Evolutionary conservation across 805 yeast species (phyloP).

Genomic region (Saturnispora kantuleensis): DNA sequence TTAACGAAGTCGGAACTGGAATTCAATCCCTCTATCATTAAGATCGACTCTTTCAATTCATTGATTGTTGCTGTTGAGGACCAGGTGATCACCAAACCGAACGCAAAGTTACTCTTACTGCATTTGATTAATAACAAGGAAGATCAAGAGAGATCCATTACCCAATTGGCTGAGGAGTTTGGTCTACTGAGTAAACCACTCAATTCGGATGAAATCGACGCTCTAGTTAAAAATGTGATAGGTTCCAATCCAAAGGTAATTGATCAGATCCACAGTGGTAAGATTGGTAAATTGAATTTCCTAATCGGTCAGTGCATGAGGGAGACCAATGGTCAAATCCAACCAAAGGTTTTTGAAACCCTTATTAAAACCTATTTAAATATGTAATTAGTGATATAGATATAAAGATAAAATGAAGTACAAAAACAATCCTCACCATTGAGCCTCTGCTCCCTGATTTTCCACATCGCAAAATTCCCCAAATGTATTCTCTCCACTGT

Average conservation of each 20-base stretch:
- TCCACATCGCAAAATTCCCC: constrained; percentile 34
- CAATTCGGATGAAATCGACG: constrained; percentile 25
- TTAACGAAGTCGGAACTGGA: constrained; percentile 40
- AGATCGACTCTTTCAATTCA: constrained; percentile 40
- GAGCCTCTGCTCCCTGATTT: no score
- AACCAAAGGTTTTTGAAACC: constrained; percentile 20
- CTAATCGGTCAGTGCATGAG: constrained; percentile 83
- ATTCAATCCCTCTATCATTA: constrained; percentile 26
- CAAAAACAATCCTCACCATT: not conserved
- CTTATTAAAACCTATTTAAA: constrained; percentile 16
- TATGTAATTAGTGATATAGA: not conserved
- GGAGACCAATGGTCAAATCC: constrained; percentile 54
- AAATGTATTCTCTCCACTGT: constrained; percentile 96
- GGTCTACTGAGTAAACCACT: constrained; percentile 33
- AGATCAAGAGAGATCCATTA: constrained; percentile 28
- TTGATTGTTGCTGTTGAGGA: constrained; percentile 41
- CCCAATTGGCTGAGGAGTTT: constrained; percentile 41
- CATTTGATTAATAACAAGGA: constrained; percentile 47
- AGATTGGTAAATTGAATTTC: constrained; percentile 55
- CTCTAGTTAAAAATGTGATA: constrained; percentile 29
- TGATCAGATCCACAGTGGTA: constrained; percentile 44
- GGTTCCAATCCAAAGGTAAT: constrained; percentile 44
- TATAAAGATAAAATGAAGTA: not conserved
- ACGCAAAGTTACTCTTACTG: constrained; percentile 55
- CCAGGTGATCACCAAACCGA: constrained; percentile 40